These are phyloP conservation scores for Rhodotorula paludigena DNA, from an alignment of 768 basidiomycete genomes.

Conservation along the genomic window DNA sequence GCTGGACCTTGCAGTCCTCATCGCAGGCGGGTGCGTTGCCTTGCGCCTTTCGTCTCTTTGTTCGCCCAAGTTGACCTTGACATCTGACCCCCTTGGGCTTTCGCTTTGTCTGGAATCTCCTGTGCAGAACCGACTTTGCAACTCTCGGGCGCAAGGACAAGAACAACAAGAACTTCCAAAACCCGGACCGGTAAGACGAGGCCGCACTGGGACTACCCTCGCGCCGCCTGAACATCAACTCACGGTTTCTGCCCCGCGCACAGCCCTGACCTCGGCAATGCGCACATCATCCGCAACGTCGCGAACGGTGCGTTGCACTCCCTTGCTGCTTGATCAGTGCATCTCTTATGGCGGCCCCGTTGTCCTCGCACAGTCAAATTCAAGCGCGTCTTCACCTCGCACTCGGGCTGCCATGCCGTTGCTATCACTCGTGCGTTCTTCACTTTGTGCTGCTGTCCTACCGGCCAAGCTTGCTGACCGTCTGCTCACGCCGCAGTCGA, in stretches of 20 bases:
- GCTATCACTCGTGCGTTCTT: conserved; percentile 55
- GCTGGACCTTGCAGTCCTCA: conserved; percentile 7
- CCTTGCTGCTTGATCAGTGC: too few species aligned
- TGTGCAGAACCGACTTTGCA: conserved; percentile 35
- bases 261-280: conserved; percentile 76
- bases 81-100: too few species aligned
- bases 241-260: background rate
- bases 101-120: too few species aligned
- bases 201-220: background rate
- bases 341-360: too few species aligned
- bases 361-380: conserved; percentile 34
- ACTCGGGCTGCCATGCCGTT: conserved; percentile 69
- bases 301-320: conserved; percentile 52
- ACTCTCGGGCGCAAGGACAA: conserved; percentile 38
- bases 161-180: conserved; percentile 11
- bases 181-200: conserved; percentile 14
- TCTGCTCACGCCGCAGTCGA: conserved; percentile 1
- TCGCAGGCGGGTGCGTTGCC: conserved; percentile 35
- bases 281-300: conserved; percentile 82
- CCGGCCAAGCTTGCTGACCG: background rate
- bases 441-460: background rate
- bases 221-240: background rate
- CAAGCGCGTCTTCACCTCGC: conserved; percentile 50
- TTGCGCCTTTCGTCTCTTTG: background rate
- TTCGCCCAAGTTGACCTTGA: background rate